Conservation (phyloP, 2,329 filamentous ascomycete genomes). For the Akanthomyces dipterigenus region DNA sequence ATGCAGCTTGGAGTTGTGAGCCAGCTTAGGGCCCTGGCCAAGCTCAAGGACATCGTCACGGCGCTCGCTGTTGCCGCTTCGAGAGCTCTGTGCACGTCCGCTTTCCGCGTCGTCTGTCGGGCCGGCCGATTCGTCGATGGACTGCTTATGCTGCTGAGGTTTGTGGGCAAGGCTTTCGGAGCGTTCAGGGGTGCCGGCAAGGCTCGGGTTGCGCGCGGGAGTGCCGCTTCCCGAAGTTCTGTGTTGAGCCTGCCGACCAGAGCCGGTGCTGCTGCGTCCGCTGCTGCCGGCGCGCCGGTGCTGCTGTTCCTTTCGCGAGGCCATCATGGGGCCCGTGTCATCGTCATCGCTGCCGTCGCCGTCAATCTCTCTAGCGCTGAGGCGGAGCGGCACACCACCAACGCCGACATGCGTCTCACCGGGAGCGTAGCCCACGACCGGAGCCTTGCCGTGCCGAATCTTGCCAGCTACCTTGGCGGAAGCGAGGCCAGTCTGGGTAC, state of each 20-base stretch:
- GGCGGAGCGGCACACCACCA: constrained; percentile 77
- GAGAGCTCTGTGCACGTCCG: constrained; percentile 43
- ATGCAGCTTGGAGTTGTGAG: constrained; percentile 52
- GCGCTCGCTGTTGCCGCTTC: constrained; percentile 53
- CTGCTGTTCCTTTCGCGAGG: constrained; percentile 31
- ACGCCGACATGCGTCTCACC: constrained; percentile 68
- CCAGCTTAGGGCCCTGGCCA: constrained; percentile 40
- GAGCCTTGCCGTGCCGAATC: constrained; percentile 78
- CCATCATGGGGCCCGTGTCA: constrained; percentile 37
- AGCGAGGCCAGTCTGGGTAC: constrained; percentile 57
- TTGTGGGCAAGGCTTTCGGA: constrained; percentile 42
- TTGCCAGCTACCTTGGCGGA: constrained; percentile 68
- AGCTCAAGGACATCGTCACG: constrained; percentile 56
- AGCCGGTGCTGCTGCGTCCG: constrained; percentile 61
- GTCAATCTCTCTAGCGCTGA: constrained; percentile 94
- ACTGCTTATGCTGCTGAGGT: constrained; percentile 19
- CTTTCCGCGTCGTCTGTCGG: constrained; percentile 37
- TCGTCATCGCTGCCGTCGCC: constrained; percentile 78
- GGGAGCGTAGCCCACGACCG: constrained; percentile 70
- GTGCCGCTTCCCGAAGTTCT: constrained; percentile 40
- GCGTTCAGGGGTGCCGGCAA: constrained; percentile 50
- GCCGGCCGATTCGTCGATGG: constrained; percentile 23
- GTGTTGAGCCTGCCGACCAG: constrained; percentile 44
- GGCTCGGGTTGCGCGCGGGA: constrained; percentile 41
- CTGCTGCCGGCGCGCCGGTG: constrained; percentile 67